Conservation (phyloP, 257 asterid genomes). For the Knoxia roxburghii region DNA sequence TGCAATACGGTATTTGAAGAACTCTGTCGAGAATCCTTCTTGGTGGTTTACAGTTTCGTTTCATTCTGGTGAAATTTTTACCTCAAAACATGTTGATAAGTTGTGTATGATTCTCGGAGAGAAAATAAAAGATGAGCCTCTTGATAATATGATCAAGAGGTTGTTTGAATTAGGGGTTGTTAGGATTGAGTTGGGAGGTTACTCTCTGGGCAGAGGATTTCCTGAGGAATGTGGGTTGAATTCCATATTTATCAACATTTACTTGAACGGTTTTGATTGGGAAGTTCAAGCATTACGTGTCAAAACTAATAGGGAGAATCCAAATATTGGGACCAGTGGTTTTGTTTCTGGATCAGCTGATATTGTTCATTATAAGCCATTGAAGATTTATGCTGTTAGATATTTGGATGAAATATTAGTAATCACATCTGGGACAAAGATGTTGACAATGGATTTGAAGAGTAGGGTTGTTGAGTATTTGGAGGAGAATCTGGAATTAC, state of each 20-base stretch:
- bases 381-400: conserved; percentile 72
- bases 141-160: conserved; percentile 45
- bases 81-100: conserved; percentile 44
- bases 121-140: conserved; percentile 55
- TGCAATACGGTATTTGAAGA: conserved; percentile 71
- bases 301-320: conserved; percentile 40
- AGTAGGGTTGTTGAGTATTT: conserved; percentile 38
- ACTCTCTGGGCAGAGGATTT: conserved; percentile 63
- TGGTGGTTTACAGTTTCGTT: conserved; percentile 90
- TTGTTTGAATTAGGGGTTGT: conserved; percentile 41
- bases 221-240: conserved; percentile 78
- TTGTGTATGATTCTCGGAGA: conserved; percentile 50
- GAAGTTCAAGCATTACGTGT: conserved; percentile 63
- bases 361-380: conserved; percentile 54
- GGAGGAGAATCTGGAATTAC: conserved; percentile 48
- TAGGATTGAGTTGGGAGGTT: conserved; percentile 43
- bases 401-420: conserved; percentile 80
- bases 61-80: conserved; percentile 29
- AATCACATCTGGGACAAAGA: conserved; percentile 71
- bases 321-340: conserved; percentile 35
- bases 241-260: conserved; percentile 66
- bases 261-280: conserved; percentile 56
- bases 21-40: conserved; percentile 60
- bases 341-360: conserved; percentile 27
- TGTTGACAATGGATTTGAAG: conserved; percentile 63